Evolutionary conservation across 345 rosid genomes (phyloP), one percentile per base, ranked within the genome.

Genomic region (Triadica sebifera): DNA sequence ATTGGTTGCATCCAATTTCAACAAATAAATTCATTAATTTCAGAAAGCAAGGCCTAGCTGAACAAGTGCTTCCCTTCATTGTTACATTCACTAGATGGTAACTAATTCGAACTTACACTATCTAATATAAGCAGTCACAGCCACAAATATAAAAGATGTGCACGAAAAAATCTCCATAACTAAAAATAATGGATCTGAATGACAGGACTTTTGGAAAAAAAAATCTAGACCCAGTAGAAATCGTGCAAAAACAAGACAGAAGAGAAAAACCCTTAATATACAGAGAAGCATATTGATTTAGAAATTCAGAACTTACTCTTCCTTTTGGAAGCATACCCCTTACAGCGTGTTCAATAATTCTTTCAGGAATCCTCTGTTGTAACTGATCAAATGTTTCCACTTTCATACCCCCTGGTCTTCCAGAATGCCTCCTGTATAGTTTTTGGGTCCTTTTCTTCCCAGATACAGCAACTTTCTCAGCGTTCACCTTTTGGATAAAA

Each of bases 241-340:
- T 49, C 45, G 39, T 20, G 22, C 7, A 51, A 45, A 10, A 15
- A 71, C 6, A 22, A 51, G 50, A 22, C 20, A 13, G 12, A 4
- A 71, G 43, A 22, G 39, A 71, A 59, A 34, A 37, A 37, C n/a
- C 29, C 20, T 39, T n/a, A 79, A 47, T n/a, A 57, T 12, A 45
- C 37, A 60, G 38, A 17, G 7, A 47, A 12, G 8, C 22, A 41
- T 25, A 17, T 50, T 65, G 73, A n/a, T n/a, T n/a, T n/a, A 65
- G 41, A 69, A 74, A 69, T 24, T 25, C 29, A 52, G 22, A 70
- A 80, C 93, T 89, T 73, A 91, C 98, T 90, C 98, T 88, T 77
- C 98, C 98, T 82, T 95, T 93, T 24, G 99, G 99, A 79, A 95
- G 98, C 99, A 95, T 95, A 19, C 99, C 98, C 58, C 97, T 90